phyloP scores from a whole-genome alignment of 768 basidiomycete species.

The Russula foetens region DNA sequence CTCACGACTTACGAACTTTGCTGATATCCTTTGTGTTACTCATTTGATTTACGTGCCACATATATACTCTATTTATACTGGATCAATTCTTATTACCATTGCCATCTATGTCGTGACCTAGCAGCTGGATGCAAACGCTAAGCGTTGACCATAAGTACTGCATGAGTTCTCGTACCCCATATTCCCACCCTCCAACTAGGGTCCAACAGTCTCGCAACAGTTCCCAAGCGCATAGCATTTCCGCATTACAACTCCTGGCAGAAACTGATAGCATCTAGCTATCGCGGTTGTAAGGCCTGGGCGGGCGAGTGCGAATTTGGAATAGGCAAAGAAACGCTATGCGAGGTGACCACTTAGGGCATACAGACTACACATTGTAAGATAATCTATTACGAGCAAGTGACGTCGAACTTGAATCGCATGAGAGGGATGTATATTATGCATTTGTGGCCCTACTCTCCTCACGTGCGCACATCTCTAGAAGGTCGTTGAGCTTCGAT shows the following conservation, averaged over 20 bases:
- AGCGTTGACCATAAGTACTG: neutral
- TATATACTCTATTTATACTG: neutral
- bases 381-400: neutral
- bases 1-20: neutral
- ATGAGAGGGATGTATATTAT: neutral
- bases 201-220: neutral
- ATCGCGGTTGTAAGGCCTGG: too few relatives aligned
- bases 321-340: too few relatives aligned
- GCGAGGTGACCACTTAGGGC: too few relatives aligned
- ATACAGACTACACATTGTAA: neutral
- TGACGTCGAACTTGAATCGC: neutral
- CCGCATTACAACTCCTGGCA: too few relatives aligned
- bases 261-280: too few relatives aligned
- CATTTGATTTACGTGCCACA: neutral
- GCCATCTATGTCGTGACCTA: neutral
- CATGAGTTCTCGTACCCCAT: neutral
- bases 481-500: conserved; percentile 34
- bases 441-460: conserved; percentile 24
- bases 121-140: neutral
- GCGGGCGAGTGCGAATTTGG: too few relatives aligned
- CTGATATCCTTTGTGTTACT: neutral
- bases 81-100: neutral
- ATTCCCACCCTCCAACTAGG: neutral
- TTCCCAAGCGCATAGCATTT: too few relatives aligned
- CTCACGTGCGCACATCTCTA: conserved; percentile 29